Evolutionary conservation across 2,329 filamentous ascomycete species (phyloP).

Genomic region (Neonectria punicea): DNA sequence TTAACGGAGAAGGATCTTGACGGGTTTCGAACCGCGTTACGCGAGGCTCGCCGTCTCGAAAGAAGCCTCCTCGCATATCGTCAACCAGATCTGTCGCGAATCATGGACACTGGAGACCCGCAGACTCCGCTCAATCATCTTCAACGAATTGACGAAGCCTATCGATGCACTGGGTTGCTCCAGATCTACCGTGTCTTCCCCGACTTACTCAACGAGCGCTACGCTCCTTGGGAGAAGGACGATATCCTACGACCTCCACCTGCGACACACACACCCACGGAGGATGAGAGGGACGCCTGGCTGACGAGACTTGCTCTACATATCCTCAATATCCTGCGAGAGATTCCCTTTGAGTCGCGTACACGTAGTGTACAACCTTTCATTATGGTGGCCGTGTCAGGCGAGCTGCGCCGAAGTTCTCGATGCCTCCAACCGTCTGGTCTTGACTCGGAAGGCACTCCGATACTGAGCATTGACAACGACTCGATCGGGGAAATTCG

Average conservation of each 20-base stretch:
- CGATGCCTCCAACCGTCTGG: neutral
- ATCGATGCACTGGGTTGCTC: slow-evolving; percentile 27
- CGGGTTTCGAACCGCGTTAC: slow-evolving; percentile 22
- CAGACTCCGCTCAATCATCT: slow-evolving; percentile 31
- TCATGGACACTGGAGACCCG: slow-evolving; percentile 29
- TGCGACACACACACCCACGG: slow-evolving; percentile 4
- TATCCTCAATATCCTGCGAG: slow-evolving; percentile 28
- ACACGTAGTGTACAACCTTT: slow-evolving; percentile 24
- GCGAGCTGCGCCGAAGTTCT: slow-evolving; percentile 25
- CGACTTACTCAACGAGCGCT: slow-evolving; percentile 32
- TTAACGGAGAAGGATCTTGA: slow-evolving; percentile 32
- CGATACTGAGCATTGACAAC: neutral
- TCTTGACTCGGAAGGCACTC: neutral
- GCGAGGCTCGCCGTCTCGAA: slow-evolving; percentile 32
- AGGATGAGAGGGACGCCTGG: slow-evolving; percentile 26
- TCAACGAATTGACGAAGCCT: slow-evolving; percentile 31
- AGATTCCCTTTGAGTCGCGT: slow-evolving; percentile 38
- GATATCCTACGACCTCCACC: slow-evolving; percentile 11
- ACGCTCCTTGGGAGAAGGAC: slow-evolving; percentile 25
- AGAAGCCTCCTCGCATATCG: slow-evolving; percentile 17
- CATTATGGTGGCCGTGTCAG: slow-evolving; percentile 29
- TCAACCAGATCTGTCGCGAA: slow-evolving; percentile 14
- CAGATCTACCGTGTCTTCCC: slow-evolving; percentile 39
- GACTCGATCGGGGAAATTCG: slow-evolving; percentile 27
- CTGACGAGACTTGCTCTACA: slow-evolving; percentile 32